Base-by-base conservation (phyloP, 164 flowering plant genomes). In the Macadamia integrifolia region DNA sequence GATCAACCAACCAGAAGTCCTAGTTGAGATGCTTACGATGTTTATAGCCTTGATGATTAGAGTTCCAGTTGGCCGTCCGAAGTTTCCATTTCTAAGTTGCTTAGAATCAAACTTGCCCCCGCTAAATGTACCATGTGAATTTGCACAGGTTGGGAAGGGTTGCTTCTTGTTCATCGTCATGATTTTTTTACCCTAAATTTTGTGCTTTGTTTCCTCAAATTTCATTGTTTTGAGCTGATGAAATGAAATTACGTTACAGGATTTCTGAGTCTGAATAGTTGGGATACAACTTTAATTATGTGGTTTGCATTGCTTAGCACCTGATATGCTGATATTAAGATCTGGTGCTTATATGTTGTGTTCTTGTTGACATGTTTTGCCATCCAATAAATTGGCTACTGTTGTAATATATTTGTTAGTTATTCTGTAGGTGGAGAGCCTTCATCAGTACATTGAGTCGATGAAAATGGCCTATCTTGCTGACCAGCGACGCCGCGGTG, bases 381-480 rank as follows among this genome's bases (percentile, higher is more conserved):
- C 8, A 23, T 66, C 32, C 52, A 17, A 17, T 53, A 31, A 17
- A 46, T 59, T 58, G 56, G 15, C 13, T 18, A 18, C 6, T 9
- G 6, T 49, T 56, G 30, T 58, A 7, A 64, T 35, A 10, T 35
- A 60, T 67, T 58, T 67, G 31, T 29, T 57, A 9, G 29, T 18
- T 72, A 65, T 67, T 57, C 42, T 67, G 66, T 65, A 94, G 99
- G 97, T 89, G 75, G 99, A 95, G 76, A 84, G 86, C 75, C 92
- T 90, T 80, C 99, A 92, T 75, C 97, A 95, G 74, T 84, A 84
- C 74, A 86, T 91, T 71, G 98, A 88, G 79, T 92, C 99, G 11
- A 90, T 92, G 98, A 90, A 82, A 82, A 68, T 83, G n/a, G 94
- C 97, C 40, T 95, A 95, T 77, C 93, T 95, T 70, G 88, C 86